A percentile compares a stretch with the other conserved stretches of the same genome.
phyloP scores from a whole-genome alignment of 2,329 filamentous ascomycete genomes.

The Lachnellula cervina region DNA sequence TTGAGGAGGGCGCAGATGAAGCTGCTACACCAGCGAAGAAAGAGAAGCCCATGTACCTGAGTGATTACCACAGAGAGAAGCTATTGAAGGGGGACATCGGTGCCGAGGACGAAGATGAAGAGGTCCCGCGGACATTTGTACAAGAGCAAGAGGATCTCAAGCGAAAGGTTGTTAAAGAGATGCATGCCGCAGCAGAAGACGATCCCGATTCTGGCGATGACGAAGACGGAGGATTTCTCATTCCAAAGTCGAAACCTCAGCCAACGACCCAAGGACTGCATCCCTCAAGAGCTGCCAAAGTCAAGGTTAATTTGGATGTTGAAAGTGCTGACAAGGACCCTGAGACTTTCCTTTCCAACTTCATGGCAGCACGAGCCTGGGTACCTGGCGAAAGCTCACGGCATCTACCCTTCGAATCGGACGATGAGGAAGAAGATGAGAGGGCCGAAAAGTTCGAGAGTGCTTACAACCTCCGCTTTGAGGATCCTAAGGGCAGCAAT shows the following conservation, averaged over 20 bases:
- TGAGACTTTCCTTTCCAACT: slow-evolving; percentile 90
- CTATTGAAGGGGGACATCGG: slow-evolving; percentile 67
- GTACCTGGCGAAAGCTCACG: slow-evolving; percentile 60
- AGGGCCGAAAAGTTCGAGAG: slow-evolving; percentile 83
- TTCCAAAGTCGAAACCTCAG: slow-evolving; percentile 55
- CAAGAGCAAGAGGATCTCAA: slow-evolving; percentile 87
- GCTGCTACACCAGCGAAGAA: slow-evolving; percentile 48
- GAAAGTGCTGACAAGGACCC: slow-evolving; percentile 80
- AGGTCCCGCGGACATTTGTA: slow-evolving; percentile 63
- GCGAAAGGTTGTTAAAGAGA: slow-evolving; percentile 70
- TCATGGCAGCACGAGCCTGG: slow-evolving; percentile 90
- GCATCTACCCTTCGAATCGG: slow-evolving; percentile 84
- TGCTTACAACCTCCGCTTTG: slow-evolving; percentile 94
- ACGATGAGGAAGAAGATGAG: slow-evolving; percentile 68
- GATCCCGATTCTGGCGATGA: slow-evolving; percentile 44
- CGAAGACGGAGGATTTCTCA: slow-evolving; percentile 61
- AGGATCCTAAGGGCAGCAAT: slow-evolving; percentile 83
- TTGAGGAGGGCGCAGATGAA: slow-evolving; percentile 47
- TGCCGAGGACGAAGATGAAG: slow-evolving; percentile 54
- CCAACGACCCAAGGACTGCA: slow-evolving; percentile 46
- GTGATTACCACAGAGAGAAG: slow-evolving; percentile 89
- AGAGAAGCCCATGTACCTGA: slow-evolving; percentile 79
- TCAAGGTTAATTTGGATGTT: slow-evolving; percentile 59
- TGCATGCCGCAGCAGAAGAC: slow-evolving; percentile 58
- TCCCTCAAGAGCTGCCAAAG: slow-evolving; percentile 48